A percentile compares a stretch with the other conserved stretches of the same genome.
phyloP scores from a whole-genome alignment of 1,284 basidiomycete species.

The Irpex rosettiformis region DNA sequence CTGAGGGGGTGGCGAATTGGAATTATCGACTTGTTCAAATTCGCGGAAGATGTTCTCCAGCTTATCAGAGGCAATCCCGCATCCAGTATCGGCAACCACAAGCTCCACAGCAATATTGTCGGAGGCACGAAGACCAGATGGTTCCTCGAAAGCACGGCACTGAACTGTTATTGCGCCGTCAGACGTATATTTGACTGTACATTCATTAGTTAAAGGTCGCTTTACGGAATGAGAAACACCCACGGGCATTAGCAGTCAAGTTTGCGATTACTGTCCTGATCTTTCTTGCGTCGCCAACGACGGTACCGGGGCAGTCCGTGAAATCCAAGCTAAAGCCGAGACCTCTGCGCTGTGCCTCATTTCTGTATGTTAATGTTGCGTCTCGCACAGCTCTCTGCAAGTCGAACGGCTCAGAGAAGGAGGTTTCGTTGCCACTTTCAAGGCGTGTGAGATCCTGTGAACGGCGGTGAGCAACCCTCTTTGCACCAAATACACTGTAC shows the following conservation, averaged over 20 bases:
- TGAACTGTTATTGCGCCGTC: slow-evolving; percentile 64
- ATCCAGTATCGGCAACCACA: slow-evolving; percentile 74
- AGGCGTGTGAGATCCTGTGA: slow-evolving; percentile 74
- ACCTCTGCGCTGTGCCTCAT: slow-evolving; percentile 69
- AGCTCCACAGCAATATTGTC: slow-evolving; percentile 67
- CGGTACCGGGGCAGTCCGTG: slow-evolving; percentile 49
- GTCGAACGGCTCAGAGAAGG: slow-evolving; percentile 83
- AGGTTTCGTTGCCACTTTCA: slow-evolving; percentile 78
- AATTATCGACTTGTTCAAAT: slow-evolving; percentile 75
- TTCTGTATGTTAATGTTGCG: slow-evolving; percentile 59
- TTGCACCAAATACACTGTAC: slow-evolving; percentile 2
- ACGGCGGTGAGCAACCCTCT: neutral
- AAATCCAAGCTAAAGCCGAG: slow-evolving; percentile 65
- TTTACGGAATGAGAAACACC: slow-evolving; percentile 22
- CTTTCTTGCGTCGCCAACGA: slow-evolving; percentile 74
- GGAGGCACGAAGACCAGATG: slow-evolving; percentile 42
- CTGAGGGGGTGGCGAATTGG: neutral
- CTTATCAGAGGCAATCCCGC: slow-evolving; percentile 71
- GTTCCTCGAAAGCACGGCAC: slow-evolving; percentile 54
- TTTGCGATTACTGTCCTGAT: slow-evolving; percentile 83
- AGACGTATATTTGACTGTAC: slow-evolving; percentile 72
- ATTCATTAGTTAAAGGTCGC: slow-evolving; percentile 5
- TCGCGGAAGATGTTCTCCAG: slow-evolving; percentile 84
- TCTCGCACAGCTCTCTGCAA: slow-evolving; percentile 67
- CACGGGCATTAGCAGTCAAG: slow-evolving; percentile 78